These are phyloP conservation scores for Sarcodon sp. DNA, from an alignment of 768 basidiomycete species.

Conservation along the genomic window DNA sequence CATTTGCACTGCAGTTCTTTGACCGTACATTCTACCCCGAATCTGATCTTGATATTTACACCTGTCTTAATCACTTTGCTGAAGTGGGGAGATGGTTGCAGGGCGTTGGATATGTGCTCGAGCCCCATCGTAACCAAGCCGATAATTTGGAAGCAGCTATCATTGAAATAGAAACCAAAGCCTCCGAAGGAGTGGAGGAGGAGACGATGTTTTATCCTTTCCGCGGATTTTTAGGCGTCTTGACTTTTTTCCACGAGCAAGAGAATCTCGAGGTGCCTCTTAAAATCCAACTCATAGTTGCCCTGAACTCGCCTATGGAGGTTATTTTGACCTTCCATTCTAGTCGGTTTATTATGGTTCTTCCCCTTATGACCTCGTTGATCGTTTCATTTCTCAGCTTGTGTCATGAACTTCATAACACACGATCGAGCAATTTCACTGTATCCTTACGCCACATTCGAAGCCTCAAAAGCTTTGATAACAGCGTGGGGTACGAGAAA, in stretches of 20 bases:
- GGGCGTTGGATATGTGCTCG: constrained; percentile 18
- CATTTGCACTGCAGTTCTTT: constrained; percentile 39
- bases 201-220: constrained; percentile 10
- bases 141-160: constrained; percentile 7
- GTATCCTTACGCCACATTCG: constrained; percentile 28
- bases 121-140: constrained; percentile 11
- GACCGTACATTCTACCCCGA: constrained; percentile 27
- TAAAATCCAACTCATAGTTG: constrained; percentile 29
- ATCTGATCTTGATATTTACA: constrained; percentile 41
- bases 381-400: constrained; percentile 12
- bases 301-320: constrained; percentile 18
- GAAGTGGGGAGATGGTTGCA: constrained; percentile 24
- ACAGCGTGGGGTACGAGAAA: too few relatives aligned
- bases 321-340: constrained; percentile 33
- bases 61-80: constrained; percentile 16
- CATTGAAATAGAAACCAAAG: background rate
- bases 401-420: constrained; percentile 32
- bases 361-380: too few relatives aligned
- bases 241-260: constrained; percentile 14
- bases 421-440: constrained; percentile 25
- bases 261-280: background rate
- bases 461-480: constrained; percentile 1
- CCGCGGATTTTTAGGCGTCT: constrained; percentile 16
- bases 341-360: constrained; percentile 18
- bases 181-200: background rate